Base-by-base conservation (phyloP, 1,139 yeast species). In the Saccharomyces hybrid region DNA sequence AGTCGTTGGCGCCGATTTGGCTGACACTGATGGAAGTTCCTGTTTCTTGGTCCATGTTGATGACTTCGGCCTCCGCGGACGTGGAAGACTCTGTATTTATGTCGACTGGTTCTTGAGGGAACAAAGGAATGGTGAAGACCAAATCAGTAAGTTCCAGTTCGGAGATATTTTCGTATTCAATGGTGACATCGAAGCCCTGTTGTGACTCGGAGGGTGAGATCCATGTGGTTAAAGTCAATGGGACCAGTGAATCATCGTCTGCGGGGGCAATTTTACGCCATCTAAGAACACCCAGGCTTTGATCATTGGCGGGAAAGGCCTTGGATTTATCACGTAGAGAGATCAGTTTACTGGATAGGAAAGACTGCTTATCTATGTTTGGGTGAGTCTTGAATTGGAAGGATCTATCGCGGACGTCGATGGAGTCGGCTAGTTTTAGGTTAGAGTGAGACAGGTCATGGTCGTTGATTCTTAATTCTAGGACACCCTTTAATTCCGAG, bases 311-410 rank as follows among this genome's bases (percentile, higher is more conserved):
- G 49, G 98, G 98, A 80, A 93, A 91, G 29, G 90, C 81, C 66
- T 89, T 88, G 47, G 80, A 69, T 54, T 82, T 75, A 68, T 90
- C 96, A 68, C 87, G 88, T 65, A 91, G 80, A 1, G 86, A 86
- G 66, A 93, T 83, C 47, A 80, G 73, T 59, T 80, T 77, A 31
- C 76, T 71, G 27, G 78, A 71, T 50, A 79, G 77, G 71, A 91
- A 93, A 64, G 81, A 73, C 51, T 75, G 76, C 68, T 88, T 85
- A 74, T 93, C 97, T 61, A 93, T 95, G 70, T 91, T 90, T 59
- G 99, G 99, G 74, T 93, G 97, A 29, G 98, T 89, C 72, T 91
- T 91, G 76, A 82, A 93, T 69, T 85, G 93, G 54, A 82, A 78
- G 4, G 66, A 51, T 53, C 65, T 66, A 49, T 68, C 70, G 38